Percentiles rank a stretch among this genome's conserved stretches.
These are phyloP conservation scores for Colletotrichum abscissum DNA, from an alignment of 2,329 filamentous ascomycete species.

Conservation along the genomic window DNA sequence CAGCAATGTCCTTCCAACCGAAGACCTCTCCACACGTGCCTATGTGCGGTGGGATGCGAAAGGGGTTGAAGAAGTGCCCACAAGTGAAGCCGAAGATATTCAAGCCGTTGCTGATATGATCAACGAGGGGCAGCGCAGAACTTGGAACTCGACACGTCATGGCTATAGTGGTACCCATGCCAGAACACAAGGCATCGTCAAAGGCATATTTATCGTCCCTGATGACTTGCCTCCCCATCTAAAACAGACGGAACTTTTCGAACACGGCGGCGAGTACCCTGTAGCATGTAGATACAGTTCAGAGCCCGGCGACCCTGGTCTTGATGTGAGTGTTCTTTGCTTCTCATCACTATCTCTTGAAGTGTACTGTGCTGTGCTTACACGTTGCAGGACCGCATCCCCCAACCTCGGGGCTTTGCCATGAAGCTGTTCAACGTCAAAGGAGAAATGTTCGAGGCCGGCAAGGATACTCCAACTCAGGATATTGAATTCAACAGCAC, in stretches of 20 bases:
- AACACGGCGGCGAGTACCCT: not conserved
- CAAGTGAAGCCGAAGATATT: not conserved
- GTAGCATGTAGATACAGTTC: not conserved
- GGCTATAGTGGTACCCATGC: not conserved
- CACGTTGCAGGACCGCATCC: conserved; percentile 41
- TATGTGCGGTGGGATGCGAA: not conserved
- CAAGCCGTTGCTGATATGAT: not conserved
- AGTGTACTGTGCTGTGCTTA: not conserved
- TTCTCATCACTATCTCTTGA: no score
- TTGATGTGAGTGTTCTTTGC: not conserved
- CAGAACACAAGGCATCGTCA: not conserved
- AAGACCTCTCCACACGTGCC: not conserved
- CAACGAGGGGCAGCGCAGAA: not conserved
- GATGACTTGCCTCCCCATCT: not conserved
- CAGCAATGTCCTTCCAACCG: not conserved
- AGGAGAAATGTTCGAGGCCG: conserved; percentile 52
- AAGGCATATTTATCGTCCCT: not conserved
- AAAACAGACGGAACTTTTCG: not conserved
- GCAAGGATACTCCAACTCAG: conserved; percentile 44
- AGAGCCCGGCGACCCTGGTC: not conserved
- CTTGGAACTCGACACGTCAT: not conserved
- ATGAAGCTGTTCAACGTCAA: conserved; percentile 63
- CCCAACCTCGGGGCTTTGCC: conserved; percentile 57
- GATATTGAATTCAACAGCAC: conserved; percentile 49
- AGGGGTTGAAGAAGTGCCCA: not conserved